Conservation (phyloP, 768 basidiomycete genomes). For the Suillus subaureus region DNA sequence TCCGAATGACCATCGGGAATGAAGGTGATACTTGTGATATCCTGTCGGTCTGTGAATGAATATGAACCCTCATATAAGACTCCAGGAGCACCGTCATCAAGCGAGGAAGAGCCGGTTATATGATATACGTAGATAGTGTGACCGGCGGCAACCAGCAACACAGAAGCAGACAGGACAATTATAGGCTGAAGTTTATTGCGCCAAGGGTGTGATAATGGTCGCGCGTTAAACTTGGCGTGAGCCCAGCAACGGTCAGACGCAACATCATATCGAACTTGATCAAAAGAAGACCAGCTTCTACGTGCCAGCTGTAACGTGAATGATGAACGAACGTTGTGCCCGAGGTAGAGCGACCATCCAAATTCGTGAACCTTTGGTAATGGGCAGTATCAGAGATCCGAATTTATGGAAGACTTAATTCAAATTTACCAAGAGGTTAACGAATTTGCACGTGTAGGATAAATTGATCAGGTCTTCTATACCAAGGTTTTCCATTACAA, state of each 20-base stretch:
- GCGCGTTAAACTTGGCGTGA: conserved; percentile 53
- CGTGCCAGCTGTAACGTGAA: conserved; percentile 49
- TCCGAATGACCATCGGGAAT: conserved; percentile 47
- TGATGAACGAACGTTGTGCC: conserved; percentile 54
- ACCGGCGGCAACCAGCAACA: conserved; percentile 66
- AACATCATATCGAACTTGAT: conserved; percentile 52
- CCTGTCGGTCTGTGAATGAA: conserved; percentile 41
- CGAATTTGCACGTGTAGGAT: conserved; percentile 29
- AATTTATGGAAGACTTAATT: conserved; percentile 21
- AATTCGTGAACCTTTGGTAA: conserved; percentile 54
- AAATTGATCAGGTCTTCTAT: conserved; percentile 43
- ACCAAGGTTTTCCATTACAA: conserved; percentile 49
- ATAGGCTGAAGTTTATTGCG: conserved; percentile 53
- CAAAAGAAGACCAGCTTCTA: conserved; percentile 44
- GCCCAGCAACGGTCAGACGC: conserved; percentile 58
- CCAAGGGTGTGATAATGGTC: conserved; percentile 67
- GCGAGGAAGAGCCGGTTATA: conserved; percentile 35
- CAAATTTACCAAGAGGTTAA: conserved; percentile 42
- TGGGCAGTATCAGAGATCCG: conserved; percentile 3
- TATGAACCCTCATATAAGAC: conserved; percentile 47
- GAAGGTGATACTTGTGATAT: conserved; percentile 60
- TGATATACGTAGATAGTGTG: conserved; percentile 56
- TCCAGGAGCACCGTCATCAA: conserved; percentile 13
- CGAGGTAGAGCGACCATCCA: conserved; percentile 60
- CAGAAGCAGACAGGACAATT: conserved; percentile 54